Evolutionary conservation across 176 grass and related monocot genomes (phyloP), one percentile per base, ranked within the genome.

Genomic region (Bonia amplexicaulis): DNA sequence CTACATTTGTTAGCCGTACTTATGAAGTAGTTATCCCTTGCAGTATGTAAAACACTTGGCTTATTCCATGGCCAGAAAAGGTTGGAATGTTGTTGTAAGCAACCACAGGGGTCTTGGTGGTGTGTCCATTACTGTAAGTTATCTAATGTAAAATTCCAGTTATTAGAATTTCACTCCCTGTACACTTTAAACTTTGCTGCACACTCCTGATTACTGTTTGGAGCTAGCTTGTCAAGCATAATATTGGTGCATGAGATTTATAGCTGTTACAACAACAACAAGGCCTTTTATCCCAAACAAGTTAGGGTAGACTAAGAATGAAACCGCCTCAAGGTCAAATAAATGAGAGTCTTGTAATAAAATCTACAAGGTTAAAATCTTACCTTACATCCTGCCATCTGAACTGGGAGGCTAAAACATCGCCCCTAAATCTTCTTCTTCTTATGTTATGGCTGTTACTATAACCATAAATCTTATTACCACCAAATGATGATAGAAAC

Each of bases 71-170:
- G 91, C 96, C 45, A 93, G 58, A 19, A 87, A 92, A 73, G 91
- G 96, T 41, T 95, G 91, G 93, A 98, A 95, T 71, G 89, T 95
- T 84, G 96, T 98, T 73, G 96, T 98, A 84, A 87, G 93, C 80
- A 98, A 98, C 64, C 96, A 95, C 83, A 91, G 96, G 78, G 96
- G 93, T 73, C 91, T 98, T 72, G 96, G 84, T 78, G 96, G 93
- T 73, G 94, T 98, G 57, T 95, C 93, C 55, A 93, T 98, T 27
- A 98, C 96, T 39, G 96, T 98, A 95, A 95, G 90, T 91, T 83
- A 59, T 66, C 40, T 78, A 86, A 71, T 69, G 19, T 79, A 9
- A 73, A 80, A 42, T 81, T 69, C 9, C 48, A 75, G 20, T 73
- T 67, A 58, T 58, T 86, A 66, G 42, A 64, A 55, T 89, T 87